A percentile compares a stretch with the other conserved stretches of the same genome.
phyloP scores from a whole-genome alignment of 2,329 filamentous ascomycete species.

The Neofusicoccum sp. region DNA sequence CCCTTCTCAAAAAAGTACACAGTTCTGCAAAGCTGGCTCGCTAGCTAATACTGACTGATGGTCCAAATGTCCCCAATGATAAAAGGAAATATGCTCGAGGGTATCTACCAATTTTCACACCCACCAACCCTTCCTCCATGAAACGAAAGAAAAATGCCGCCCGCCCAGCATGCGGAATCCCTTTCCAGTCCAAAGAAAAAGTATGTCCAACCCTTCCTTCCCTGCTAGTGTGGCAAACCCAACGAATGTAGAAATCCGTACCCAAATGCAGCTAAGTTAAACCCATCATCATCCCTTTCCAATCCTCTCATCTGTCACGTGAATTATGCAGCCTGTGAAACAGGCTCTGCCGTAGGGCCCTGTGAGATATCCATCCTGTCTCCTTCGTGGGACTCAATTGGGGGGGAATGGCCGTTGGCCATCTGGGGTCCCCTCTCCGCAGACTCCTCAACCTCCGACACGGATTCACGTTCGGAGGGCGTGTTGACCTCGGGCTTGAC shows the following conservation, averaged over 20 bases:
- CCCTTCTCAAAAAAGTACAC: neutral
- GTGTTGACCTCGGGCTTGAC: conserved; percentile 13
- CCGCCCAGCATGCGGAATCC: conserved; percentile 8
- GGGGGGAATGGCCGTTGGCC: neutral
- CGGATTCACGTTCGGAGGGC: conserved; percentile 3
- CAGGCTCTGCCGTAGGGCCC: neutral
- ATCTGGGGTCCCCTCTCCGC: neutral
- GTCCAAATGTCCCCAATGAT: neutral
- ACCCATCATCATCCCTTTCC: neutral
- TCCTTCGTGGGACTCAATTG: neutral
- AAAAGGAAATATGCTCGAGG: conserved; percentile 3
- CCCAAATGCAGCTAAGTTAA: neutral
- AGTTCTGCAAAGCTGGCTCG: neutral
- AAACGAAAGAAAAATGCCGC: conserved; percentile 2
- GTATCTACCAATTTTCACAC: conserved; percentile 12
- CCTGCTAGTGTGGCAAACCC: neutral
- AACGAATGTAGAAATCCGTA: neutral
- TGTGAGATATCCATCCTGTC: conserved; percentile 15
- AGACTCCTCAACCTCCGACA: conserved; percentile 9
- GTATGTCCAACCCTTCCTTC: neutral
- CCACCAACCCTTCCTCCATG: neutral
- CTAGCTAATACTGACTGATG: conserved; percentile 5
- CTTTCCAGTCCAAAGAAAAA: neutral
- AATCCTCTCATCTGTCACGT: conserved; percentile 2
- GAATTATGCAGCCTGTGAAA: conserved; percentile 7